Evolutionary conservation across 257 asterid genomes (phyloP), one percentile per base, ranked within the genome.

Genomic region (Ligustrum vulgare): DNA sequence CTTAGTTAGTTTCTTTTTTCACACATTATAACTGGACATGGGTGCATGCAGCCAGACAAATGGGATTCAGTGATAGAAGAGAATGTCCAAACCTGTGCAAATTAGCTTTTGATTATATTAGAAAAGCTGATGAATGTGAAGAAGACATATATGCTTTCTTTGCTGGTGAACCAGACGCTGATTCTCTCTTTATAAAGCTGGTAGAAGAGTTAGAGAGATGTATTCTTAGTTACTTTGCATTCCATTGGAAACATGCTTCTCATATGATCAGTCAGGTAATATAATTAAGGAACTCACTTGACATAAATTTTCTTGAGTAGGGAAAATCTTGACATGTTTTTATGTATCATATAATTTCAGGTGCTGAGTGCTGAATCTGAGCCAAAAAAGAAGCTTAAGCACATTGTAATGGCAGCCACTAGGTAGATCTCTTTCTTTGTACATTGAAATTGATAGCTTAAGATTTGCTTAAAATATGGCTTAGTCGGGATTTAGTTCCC

Each of bases 191-290:
- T 64, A 91, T 94, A 49, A 94, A 94, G 81, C 83, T 94, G 68
- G 96, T 91, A 51, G 97, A 94, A 76, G 98, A 91, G 86, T 75
- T 94, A 9, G 97, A 94, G 87, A 86, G 98, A 70, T 87, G 96
- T 78, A 91, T 80, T 60, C 96, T 94, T 51, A 91, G 98, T 83
- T 94, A 94, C 89, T 94, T 90, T 23, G 98, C 98, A 0, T 94
- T 91, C 73, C 98, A 91, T 72, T 94, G 97, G 98, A 84, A 75
- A 76, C 91, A 94, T 70, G 94, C 93, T 70, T 87, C 97, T 1
- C 70, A 72, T 67, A 91, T 92, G 94, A 89, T 91, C 71, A 88
- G 88, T 34, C 97, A 94, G 97, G 98, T 88, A 87, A 28, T 49
- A 36, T 13, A 39, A 43, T 2, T 3, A 63, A 25, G n/a, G 12